These are phyloP conservation scores for Ceratobasidium sp. DNA, from an alignment of 1,284 basidiomycete species.

Conservation along the genomic window DNA sequence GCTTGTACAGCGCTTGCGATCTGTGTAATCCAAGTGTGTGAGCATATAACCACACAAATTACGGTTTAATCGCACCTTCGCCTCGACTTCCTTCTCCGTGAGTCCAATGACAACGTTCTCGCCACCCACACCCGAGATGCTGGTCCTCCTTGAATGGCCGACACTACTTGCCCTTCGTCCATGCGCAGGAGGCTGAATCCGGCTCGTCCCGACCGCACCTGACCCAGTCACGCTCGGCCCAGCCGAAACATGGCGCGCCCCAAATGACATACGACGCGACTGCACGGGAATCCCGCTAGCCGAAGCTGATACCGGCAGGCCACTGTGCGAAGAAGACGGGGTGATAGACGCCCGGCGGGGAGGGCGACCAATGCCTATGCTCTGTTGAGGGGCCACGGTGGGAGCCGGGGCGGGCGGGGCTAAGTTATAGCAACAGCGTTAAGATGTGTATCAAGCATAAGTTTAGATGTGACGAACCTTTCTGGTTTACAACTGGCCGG, in stretches of 20 bases:
- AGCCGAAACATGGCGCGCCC: constrained; percentile 33
- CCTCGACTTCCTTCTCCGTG: constrained; percentile 73
- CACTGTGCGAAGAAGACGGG: constrained; percentile 42
- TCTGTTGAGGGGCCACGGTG: constrained; percentile 47
- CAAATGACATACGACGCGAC: constrained; percentile 32
- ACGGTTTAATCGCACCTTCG: constrained; percentile 56
- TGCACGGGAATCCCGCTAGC: constrained; percentile 23
- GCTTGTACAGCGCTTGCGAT: constrained; percentile 37
- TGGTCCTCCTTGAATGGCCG: constrained; percentile 47
- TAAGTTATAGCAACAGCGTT: constrained; percentile 26
- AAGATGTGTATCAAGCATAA: constrained; percentile 4
- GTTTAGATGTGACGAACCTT: constrained; percentile 55
- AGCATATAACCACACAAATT: not conserved
- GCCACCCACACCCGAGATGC: constrained; percentile 23
- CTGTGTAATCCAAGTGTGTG: constrained; percentile 40
- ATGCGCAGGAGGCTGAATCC: constrained; percentile 13
- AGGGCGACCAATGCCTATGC: constrained; percentile 46
- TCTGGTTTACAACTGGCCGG: constrained; percentile 73
- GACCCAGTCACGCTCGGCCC: constrained; percentile 36
- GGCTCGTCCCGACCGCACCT: constrained; percentile 9
- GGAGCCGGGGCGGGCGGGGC: constrained; percentile 56
- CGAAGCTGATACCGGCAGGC: constrained; percentile 34
- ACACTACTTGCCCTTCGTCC: constrained; percentile 36
- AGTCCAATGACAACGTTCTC: constrained; percentile 51
- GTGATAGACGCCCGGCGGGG: constrained; percentile 40